Conservation (phyloP, 169 alveolate genomes). For the Neospora caninum region DNA sequence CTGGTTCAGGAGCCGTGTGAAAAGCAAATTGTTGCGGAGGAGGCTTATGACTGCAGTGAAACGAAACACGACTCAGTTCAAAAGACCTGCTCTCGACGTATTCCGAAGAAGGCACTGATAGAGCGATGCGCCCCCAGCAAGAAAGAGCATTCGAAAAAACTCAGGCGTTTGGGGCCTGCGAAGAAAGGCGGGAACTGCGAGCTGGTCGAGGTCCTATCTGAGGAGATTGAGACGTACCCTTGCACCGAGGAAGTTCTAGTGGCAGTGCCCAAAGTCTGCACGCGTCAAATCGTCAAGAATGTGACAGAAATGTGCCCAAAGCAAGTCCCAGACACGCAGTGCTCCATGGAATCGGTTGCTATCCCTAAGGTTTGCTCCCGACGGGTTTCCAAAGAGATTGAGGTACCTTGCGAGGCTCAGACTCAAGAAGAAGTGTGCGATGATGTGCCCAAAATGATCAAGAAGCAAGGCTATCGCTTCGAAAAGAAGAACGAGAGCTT, state of each 20-base stretch:
- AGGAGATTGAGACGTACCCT: conserved; percentile 65
- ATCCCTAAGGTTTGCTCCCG: conserved; percentile 50
- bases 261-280: conserved; percentile 62
- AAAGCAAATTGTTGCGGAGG: conserved; percentile 24
- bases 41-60: conserved; percentile 65
- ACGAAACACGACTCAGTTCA: conserved; percentile 43
- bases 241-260: conserved; percentile 61
- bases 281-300: conserved; percentile 25
- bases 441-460: conserved; percentile 41
- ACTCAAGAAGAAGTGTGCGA: conserved; percentile 45
- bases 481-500: conserved; percentile 33
- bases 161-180: conserved; percentile 51
- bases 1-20: conserved; percentile 60
- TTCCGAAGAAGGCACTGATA: conserved; percentile 48
- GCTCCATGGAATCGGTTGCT: conserved; percentile 48
- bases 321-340: conserved; percentile 54
- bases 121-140: conserved; percentile 54
- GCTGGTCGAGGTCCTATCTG: conserved; percentile 58
- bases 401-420: conserved; percentile 53
- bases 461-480: conserved; percentile 48
- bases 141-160: conserved; percentile 41
- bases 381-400: conserved; percentile 32
- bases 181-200: conserved; percentile 60
- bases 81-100: conserved; percentile 53
- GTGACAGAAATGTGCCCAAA: conserved; percentile 53